Percentiles rank a stretch among this genome's conserved stretches.
These are phyloP conservation scores for Aspergillus avenaceus DNA, from an alignment of 495 filamentous ascomycete genomes.

Conservation along the genomic window DNA sequence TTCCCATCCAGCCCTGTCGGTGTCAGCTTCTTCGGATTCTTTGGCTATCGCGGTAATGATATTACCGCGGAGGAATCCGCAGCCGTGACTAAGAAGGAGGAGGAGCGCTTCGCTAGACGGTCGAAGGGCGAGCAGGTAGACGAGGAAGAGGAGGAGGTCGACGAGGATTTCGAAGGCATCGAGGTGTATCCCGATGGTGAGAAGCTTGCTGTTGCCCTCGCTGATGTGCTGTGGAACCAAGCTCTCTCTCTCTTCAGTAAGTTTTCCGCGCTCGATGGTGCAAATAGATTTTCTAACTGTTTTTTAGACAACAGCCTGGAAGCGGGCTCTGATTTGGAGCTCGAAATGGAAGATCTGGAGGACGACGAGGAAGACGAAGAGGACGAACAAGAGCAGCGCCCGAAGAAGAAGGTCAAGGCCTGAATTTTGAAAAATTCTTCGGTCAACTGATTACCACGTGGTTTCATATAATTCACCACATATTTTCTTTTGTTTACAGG, in stretches of 20 bases:
- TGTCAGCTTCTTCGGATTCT: conserved; percentile 82
- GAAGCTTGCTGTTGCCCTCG: conserved; percentile 69
- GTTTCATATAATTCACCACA: not conserved
- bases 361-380: conserved; percentile 24
- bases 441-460: not conserved
- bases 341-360: conserved; percentile 31
- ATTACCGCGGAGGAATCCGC: conserved; percentile 67
- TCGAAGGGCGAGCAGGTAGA: conserved; percentile 49
- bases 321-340: conserved; percentile 30
- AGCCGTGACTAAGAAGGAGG: conserved; percentile 52
- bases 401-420: conserved; percentile 41
- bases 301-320: conserved; percentile 25
- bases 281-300: no score
- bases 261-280: conserved; percentile 22
- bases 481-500: conserved; percentile 34
- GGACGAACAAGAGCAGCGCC: conserved; percentile 30
- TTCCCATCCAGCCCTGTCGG: conserved; percentile 55
- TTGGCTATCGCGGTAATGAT: conserved; percentile 65
- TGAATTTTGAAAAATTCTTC: conserved; percentile 21
- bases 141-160: conserved; percentile 46
- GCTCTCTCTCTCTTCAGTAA: conserved; percentile 89
- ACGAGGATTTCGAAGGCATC: conserved; percentile 52
- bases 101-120: conserved; percentile 53
- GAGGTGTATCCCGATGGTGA: conserved; percentile 83
- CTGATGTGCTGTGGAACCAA: conserved; percentile 82